Conservation (phyloP, 2,329 filamentous ascomycete species). For the Verticillium dahliae region DNA sequence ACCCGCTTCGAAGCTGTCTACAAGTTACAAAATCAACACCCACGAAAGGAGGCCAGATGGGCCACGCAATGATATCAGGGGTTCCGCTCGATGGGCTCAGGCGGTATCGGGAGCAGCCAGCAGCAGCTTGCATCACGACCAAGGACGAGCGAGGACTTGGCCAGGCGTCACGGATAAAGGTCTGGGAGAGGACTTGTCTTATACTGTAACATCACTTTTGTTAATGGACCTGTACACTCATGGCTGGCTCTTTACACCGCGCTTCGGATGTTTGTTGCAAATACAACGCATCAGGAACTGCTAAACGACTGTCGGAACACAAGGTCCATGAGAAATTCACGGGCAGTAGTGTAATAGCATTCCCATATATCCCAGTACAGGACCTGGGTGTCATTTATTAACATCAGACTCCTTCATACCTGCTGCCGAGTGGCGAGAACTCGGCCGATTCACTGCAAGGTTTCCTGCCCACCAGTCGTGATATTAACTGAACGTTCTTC, state of each 20-base stretch:
- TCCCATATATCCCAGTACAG: too few species aligned
- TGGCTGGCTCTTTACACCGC: neutral
- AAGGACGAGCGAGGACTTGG: constrained; percentile 10
- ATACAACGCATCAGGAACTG: too few species aligned
- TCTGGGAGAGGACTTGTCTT: constrained; percentile 11
- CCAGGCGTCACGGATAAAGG: constrained; percentile 14
- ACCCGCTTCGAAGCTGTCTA: neutral
- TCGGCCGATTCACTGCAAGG: too few species aligned
- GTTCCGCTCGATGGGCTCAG: constrained; percentile 4
- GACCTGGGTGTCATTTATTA: too few species aligned
- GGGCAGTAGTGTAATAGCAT: too few species aligned
- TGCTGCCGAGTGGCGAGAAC: too few species aligned
- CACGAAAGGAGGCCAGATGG: neutral
- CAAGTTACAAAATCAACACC: neutral
- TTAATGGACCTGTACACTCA: neutral
- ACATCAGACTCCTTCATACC: too few species aligned
- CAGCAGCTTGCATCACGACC: constrained; percentile 11
- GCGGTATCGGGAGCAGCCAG: neutral
- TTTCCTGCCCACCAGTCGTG: too few species aligned
- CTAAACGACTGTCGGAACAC: too few species aligned
- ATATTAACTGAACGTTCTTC: too few species aligned
- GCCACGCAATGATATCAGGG: constrained; percentile 2
- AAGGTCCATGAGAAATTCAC: too few species aligned
- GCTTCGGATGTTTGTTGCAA: too few species aligned
- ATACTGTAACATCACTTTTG: constrained; percentile 10